Evolutionary conservation across 2,329 filamentous ascomycete species (phyloP).

Genomic region (Aspergillus caelatus): DNA sequence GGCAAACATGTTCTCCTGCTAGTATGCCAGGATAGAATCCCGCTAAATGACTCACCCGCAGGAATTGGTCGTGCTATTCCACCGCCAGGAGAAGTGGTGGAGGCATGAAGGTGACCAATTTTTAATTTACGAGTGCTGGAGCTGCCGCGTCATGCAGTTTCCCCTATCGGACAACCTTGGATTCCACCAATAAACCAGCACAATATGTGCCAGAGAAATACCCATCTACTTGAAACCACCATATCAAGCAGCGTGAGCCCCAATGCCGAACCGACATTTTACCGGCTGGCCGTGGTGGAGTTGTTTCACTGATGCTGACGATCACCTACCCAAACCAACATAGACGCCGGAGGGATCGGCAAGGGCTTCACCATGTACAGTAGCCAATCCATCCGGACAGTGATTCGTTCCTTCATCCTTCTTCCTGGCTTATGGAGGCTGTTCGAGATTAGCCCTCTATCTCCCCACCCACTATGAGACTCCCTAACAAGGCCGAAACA

Average conservation of each 20-base stretch:
- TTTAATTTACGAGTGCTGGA: background rate
- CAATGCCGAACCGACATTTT: conserved; percentile 6
- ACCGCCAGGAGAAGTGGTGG: too few species aligned
- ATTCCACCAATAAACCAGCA: conserved; percentile 4
- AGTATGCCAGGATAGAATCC: too few species aligned
- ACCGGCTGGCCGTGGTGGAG: background rate
- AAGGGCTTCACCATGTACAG: background rate
- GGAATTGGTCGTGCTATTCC: background rate
- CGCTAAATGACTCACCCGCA: background rate
- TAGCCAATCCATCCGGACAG: background rate
- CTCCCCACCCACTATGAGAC: background rate
- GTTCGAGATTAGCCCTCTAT: background rate
- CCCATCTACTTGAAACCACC: conserved; percentile 3
- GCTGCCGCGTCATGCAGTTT: conserved; percentile 4
- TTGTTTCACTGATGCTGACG: background rate
- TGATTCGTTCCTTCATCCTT: background rate
- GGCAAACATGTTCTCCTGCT: background rate
- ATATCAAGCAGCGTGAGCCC: background rate
- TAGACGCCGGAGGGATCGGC: background rate
- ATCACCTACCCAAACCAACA: conserved; percentile 3
- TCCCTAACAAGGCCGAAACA: background rate
- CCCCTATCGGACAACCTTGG: background rate
- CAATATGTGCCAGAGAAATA: background rate
- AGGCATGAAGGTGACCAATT: too few species aligned
- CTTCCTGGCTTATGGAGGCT: background rate